Conservation (phyloP, 345 rosid genomes). For the Gynandropsis gynandra region DNA sequence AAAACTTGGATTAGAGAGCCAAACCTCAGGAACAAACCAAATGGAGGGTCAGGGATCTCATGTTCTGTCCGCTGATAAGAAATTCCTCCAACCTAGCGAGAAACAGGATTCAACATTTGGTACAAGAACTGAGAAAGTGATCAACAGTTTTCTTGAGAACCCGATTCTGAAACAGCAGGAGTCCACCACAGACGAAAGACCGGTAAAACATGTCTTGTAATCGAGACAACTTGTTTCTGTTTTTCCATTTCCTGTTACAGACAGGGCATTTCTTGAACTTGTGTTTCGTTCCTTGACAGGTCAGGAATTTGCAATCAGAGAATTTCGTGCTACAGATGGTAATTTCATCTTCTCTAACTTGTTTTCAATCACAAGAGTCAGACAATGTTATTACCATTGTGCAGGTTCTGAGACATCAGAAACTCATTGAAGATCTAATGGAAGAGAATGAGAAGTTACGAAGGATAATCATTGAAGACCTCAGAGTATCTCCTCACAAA, state of each 20-base stretch:
- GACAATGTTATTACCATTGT: conserved; percentile 4
- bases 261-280: not conserved
- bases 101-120: conserved; percentile 38
- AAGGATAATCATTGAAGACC: conserved; percentile 62
- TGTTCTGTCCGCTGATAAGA: conserved; percentile 33
- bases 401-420: conserved; percentile 79
- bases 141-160: conserved; percentile 55
- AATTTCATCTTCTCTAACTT: conserved; percentile 20
- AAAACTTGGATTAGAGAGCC: conserved; percentile 49
- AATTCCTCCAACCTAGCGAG: conserved; percentile 29
- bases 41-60: conserved; percentile 25
- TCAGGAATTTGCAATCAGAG: conserved; percentile 49
- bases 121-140: conserved; percentile 72
- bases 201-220: conserved; percentile 6
- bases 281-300: conserved; percentile 32
- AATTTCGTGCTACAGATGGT: conserved; percentile 87
- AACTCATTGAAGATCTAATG: conserved; percentile 61
- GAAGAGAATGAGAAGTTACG: conserved; percentile 77
- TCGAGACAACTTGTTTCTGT: not conserved
- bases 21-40: conserved; percentile 34
- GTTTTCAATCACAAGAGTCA: conserved; percentile 3
- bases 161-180: conserved; percentile 52
- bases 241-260: conserved; percentile 31
- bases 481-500: conserved; percentile 66
- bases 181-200: conserved; percentile 30